phyloP scores from a whole-genome alignment of 805 yeast species.

The Saturnispora kantuleensis region DNA sequence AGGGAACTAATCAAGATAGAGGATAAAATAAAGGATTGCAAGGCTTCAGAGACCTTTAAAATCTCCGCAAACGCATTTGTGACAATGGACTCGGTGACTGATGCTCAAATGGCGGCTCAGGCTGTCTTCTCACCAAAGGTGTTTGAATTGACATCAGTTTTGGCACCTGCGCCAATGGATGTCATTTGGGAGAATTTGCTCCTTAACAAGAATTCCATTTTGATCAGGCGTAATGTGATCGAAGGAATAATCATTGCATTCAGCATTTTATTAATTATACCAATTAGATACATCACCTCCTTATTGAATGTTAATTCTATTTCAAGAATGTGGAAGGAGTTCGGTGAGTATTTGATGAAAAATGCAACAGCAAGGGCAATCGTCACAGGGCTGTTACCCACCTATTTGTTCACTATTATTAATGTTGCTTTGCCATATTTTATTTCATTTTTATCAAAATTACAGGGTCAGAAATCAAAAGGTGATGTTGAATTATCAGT shows the following conservation, averaged over 20 bases:
- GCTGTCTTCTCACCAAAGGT: constrained; percentile 88
- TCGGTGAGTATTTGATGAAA: constrained; percentile 41
- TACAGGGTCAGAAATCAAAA: constrained; percentile 45
- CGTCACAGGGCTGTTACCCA: constrained; percentile 55
- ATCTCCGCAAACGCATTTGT: constrained; percentile 53
- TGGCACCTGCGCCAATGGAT: constrained; percentile 97
- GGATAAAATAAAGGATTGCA: constrained; percentile 28
- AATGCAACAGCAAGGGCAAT: constrained; percentile 44
- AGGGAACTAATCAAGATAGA: constrained; percentile 30
- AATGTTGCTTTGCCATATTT: constrained; percentile 46
- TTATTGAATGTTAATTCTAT: constrained; percentile 47
- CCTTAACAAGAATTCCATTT: constrained; percentile 30
- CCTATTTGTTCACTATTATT: constrained; percentile 46
- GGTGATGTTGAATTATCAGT: constrained; percentile 52
- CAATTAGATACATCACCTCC: constrained; percentile 48
- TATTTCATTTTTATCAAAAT: constrained; percentile 38
- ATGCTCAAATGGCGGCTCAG: constrained; percentile 97
- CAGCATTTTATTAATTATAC: constrained; percentile 42
- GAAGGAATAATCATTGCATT: constrained; percentile 35
- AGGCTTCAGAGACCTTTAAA: constrained; percentile 28
- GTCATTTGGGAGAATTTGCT: constrained; percentile 65
- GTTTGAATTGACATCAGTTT: constrained; percentile 65
- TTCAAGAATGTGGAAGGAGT: constrained; percentile 47
- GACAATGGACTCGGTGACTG: constrained; percentile 88
- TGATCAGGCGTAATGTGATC: constrained; percentile 25